Evolutionary conservation across 306 rosid genomes (phyloP), one percentile per base, ranked within the genome.

Genomic region (Sphenostylis stenocarpa): DNA sequence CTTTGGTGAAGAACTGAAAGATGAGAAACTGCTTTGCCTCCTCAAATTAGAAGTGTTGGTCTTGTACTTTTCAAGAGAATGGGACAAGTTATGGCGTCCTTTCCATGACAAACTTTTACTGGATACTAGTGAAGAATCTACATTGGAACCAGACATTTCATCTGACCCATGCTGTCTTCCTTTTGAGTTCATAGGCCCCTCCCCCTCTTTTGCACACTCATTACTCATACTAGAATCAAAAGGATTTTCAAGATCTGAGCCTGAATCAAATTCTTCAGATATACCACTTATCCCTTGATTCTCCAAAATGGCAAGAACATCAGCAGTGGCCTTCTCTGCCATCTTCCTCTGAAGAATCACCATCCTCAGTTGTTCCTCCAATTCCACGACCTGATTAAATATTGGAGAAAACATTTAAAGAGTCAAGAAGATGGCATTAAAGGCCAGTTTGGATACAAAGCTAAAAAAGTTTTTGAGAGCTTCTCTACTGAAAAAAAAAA

Each of bases 291-390:
- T 77, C 67, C 98, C 97, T 41, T 82, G 87, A 81, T 60, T 80
- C 86, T 92, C 97, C 88, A 95, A 83, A 82, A 95, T 95, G 78
- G 97, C 85, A 75, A 95, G 97, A 73, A 92, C 96, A 60, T 95
- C 97, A 75, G 55, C 89, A 56, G 98, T 88, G 39, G 97, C 97
- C 81, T 92, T 95, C 91, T 95, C 98, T 52, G 98, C 98, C 93
- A 86, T 89, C 85, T 89, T 92, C 60, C 96, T 86, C 76, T 85
- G 96, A 84, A 84, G 84, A 69, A 90, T 84, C 85, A 92, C 90
- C 7, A 81, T 57, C 87, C 84, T 86, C 63, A 95, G 90, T 49
- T 86, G 96, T 67, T 92, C 93, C 83, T 95, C 98, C 79, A 95
- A 83, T 70, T 89, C 97, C 77, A 77, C 80, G 13, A 95, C 97